Evolutionary conservation across 768 basidiomycete species (phyloP).

Genomic region (Auriscalpium orientale): DNA sequence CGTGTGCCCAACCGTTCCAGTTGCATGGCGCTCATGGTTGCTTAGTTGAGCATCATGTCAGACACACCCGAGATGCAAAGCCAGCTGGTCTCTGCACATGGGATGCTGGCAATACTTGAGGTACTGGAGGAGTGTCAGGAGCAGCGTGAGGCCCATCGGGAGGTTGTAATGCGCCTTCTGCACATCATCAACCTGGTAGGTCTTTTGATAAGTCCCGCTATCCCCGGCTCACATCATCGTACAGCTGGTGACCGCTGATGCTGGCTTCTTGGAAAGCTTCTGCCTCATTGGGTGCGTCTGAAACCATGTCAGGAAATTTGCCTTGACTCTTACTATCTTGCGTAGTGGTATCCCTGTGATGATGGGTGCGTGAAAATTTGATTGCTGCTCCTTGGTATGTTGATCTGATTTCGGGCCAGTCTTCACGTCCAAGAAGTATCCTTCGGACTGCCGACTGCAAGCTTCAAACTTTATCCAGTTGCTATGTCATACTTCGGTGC

Average conservation of each 20-base stretch:
- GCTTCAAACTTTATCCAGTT: constrained; percentile 92
- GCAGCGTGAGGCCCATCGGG: constrained; percentile 57
- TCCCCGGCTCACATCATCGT: not conserved
- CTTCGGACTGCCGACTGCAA: constrained; percentile 88
- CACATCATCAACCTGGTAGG: constrained; percentile 84
- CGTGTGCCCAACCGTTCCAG: not conserved
- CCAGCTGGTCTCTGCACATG: constrained; percentile 88
- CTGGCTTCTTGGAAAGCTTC: constrained; percentile 88
- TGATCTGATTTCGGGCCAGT: constrained; percentile 31
- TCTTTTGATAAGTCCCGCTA: not conserved
- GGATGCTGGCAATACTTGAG: constrained; percentile 91
- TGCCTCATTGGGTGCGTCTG: constrained; percentile 73
- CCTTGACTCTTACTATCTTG: not conserved
- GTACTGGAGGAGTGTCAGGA: constrained; percentile 60
- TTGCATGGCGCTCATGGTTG: not conserved
- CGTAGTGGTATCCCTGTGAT: constrained; percentile 88
- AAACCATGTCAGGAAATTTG: not conserved
- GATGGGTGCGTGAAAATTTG: constrained; percentile 52
- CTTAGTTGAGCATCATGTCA: constrained; percentile 64
- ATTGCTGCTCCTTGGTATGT: too few relatives aligned
- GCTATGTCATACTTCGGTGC: constrained; percentile 84
- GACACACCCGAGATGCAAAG: constrained; percentile 80
- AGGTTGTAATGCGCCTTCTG: constrained; percentile 78
- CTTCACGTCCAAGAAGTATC: constrained; percentile 91
- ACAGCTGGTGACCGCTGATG: constrained; percentile 52